Base-by-base conservation (phyloP, 306 rosid genomes). In the Vigna angularis region DNA sequence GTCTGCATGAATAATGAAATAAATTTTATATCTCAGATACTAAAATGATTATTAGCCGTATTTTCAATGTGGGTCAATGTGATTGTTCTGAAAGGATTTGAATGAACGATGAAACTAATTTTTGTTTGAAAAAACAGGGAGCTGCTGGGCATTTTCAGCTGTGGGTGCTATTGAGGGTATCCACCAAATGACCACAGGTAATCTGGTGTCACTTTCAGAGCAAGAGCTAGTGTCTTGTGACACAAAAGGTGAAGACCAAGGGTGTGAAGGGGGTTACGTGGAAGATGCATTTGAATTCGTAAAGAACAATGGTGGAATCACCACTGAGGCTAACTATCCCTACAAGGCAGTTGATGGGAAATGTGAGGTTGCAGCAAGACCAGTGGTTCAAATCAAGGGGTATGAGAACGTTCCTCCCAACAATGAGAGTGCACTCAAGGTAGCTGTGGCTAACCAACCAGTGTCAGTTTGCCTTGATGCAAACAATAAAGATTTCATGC, bases 401-500 rank as follows among this genome's bases (percentile, higher is more conserved):
- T 80, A 73, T 55, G 74, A 73, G 62, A 32, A 53, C 9, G 79
- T 80, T 2, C 83, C 83, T 4, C 7, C 17, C 0, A 53, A 80
- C 2, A 80, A 44, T 3, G 83, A 80, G n/a, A 2, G 18, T 16
- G 62, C 79, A 17, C 51, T 80, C 0, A 18, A 4, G 8, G 65
- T 64, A 52, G 74, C 83, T 0, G 83, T 80, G 32, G 52, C 79
- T 0, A 73, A 73, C 32, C 83, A 80, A 11, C 83, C 79, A 0
- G 83, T 80, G 4, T 80, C 83, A 4, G 79, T 73, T 44, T 12
- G 79, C 1, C 73, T 79, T 42, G 79, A 79, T 64, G 79, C 83
- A 3, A 28, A 55, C n/a, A 48, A 5, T 15, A 4, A 1, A 24
- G 44, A 36, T 17, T 79, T 79, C 74, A 75, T 50, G 24, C 62